Percentiles rank a stretch among this genome's conserved stretches.
These are phyloP conservation scores for Emergomyces pasteurianus DNA, from an alignment of 2,329 filamentous ascomycete genomes.

Conservation along the genomic window DNA sequence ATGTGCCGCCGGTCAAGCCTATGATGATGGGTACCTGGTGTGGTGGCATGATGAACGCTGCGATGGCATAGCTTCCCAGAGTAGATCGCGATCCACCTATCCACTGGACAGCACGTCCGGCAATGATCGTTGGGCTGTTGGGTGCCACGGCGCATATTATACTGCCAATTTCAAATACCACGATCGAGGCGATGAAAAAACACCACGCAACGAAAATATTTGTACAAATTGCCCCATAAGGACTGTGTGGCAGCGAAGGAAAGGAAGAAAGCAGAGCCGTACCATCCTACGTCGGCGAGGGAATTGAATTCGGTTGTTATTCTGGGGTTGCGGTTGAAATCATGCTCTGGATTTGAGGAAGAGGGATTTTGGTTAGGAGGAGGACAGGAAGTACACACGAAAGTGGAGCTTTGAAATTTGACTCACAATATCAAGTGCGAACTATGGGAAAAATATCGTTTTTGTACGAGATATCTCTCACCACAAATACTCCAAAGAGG, in stretches of 20 bases:
- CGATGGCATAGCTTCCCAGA: constrained; percentile 16
- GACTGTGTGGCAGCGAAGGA: constrained; percentile 24
- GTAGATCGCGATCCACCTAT: constrained; percentile 27
- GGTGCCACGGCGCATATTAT: constrained; percentile 26
- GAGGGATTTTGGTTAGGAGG: neutral
- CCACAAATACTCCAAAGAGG: neutral
- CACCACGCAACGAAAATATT: constrained; percentile 24
- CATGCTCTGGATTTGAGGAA: neutral
- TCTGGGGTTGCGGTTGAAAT: neutral
- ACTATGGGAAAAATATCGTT: neutral
- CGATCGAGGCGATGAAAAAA: constrained; percentile 23
- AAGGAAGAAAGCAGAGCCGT: constrained; percentile 39
- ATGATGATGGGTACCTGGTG: constrained; percentile 22
- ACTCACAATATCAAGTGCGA: neutral
- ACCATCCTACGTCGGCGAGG: constrained; percentile 52
- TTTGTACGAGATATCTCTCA: neutral
- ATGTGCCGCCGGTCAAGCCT: constrained; percentile 29
- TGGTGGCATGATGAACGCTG: constrained; percentile 37
- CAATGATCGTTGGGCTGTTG: constrained; percentile 21
- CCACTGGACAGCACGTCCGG: constrained; percentile 27
- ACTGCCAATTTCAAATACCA: constrained; percentile 29
- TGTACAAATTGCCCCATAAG: constrained; percentile 26
- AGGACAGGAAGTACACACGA: neutral
- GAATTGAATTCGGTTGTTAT: constrained; percentile 33
- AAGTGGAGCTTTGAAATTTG: neutral